Percentiles rank a stretch among this genome's conserved stretches.
Conservation (phyloP, 495 filamentous ascomycete genomes). For the Lasiosphaeria ovina region DNA sequence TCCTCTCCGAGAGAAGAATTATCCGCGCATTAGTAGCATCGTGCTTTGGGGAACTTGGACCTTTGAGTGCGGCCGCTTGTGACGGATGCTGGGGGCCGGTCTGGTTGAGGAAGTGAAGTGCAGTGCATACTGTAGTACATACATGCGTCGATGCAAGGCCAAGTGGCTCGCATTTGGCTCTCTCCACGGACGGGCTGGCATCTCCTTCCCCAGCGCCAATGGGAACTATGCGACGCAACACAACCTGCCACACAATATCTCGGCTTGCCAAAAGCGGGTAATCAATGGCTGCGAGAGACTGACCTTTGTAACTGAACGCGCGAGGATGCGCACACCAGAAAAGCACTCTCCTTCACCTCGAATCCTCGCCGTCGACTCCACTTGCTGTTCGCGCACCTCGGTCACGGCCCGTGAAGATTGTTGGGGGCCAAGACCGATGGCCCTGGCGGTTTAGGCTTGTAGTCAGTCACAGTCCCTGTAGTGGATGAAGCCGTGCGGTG, state of each 20-base stretch:
- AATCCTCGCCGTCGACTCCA: neutral
- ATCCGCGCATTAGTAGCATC: too few species aligned
- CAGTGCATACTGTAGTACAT: neutral
- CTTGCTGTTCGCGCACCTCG: neutral
- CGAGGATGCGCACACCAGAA: neutral
- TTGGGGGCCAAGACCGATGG: neutral
- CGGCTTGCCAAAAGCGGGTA: neutral
- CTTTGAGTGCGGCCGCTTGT: neutral
- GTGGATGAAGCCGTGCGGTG: neutral
- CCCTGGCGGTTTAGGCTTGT: neutral
- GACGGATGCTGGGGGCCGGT: neutral
- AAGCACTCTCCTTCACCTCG: neutral
- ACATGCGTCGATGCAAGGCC: neutral
- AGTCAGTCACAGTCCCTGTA: neutral
- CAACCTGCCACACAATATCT: neutral
- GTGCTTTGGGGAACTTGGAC: too few species aligned
- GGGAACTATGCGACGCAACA: neutral
- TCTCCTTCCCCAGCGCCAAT: slow-evolving; percentile 1
- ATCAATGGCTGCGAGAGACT: neutral
- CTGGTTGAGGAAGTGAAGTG: neutral
- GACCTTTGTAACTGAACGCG: neutral
- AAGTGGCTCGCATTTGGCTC: neutral
- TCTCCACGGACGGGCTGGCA: neutral
- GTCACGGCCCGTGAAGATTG: neutral
- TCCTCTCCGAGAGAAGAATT: too few species aligned